Conservation (phyloP, 202 grass and related monocot genomes). For the Dendrocalamus latiflorus region DNA sequence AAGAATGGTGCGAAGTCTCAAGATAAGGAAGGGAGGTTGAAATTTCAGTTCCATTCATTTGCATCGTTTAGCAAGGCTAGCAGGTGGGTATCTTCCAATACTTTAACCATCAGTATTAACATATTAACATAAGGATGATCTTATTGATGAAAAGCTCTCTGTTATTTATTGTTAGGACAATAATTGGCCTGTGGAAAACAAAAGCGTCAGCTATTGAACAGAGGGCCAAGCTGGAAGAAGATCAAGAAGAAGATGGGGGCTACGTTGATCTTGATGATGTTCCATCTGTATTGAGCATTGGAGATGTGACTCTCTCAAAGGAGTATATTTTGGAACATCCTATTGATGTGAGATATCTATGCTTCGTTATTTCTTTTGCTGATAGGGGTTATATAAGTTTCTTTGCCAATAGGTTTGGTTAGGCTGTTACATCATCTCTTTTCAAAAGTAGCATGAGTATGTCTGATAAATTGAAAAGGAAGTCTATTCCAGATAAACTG, state of each 20-base stretch:
- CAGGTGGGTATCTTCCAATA: slow-evolving; percentile 35
- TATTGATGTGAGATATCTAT: slow-evolving; percentile 47
- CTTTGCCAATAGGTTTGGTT: not conserved
- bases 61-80: slow-evolving; percentile 60
- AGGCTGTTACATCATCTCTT: not conserved
- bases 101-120: not conserved
- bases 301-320: slow-evolving; percentile 44
- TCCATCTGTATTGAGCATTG: slow-evolving; percentile 41
- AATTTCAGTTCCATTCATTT: slow-evolving; percentile 85
- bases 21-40: slow-evolving; percentile 79
- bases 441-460: not conserved
- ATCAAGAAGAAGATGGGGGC: slow-evolving; percentile 39
- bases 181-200: slow-evolving; percentile 74
- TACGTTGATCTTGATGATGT: slow-evolving; percentile 33
- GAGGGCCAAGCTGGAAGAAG: slow-evolving; percentile 53
- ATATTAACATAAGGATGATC: not conserved
- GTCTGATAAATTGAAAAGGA: not conserved
- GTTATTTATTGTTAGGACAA: slow-evolving; percentile 35
- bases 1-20: slow-evolving; percentile 61
- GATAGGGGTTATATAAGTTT: not conserved
- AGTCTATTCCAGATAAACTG: not conserved
- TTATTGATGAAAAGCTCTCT: not conserved
- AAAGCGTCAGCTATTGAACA: slow-evolving; percentile 52
- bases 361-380: not conserved
- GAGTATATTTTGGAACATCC: slow-evolving; percentile 52